phyloP scores from a whole-genome alignment of 495 filamentous ascomycete species.

The Trichoderma virens region DNA sequence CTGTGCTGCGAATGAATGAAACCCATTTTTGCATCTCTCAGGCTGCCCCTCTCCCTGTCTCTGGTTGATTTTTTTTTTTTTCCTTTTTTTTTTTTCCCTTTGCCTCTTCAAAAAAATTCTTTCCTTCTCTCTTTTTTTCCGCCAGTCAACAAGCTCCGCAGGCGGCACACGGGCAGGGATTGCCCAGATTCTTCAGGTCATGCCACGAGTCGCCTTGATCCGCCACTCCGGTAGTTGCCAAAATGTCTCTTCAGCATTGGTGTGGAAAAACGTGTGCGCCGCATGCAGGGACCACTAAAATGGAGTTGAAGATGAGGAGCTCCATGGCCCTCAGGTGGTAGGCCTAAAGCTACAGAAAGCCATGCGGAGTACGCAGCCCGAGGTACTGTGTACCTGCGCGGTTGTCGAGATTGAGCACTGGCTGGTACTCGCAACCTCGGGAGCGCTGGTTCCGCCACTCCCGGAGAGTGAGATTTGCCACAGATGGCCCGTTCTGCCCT shows the following conservation, averaged over 20 bases:
- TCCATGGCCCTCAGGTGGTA: neutral
- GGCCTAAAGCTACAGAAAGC: too few relatives aligned
- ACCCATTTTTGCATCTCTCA: too few relatives aligned
- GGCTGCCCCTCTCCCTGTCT: conserved; percentile 13
- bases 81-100: neutral
- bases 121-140: neutral
- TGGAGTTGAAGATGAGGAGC: neutral
- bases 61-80: neutral
- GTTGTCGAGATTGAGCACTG: neutral
- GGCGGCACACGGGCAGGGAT: too few relatives aligned
- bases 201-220: conserved; percentile 3
- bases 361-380: neutral
- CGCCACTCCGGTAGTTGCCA: neutral
- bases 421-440: neutral
- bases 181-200: neutral
- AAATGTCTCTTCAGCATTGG: neutral
- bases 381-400: neutral
- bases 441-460: neutral
- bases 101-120: neutral
- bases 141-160: too few relatives aligned
- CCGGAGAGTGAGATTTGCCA: neutral
- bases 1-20: too few relatives aligned
- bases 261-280: neutral
- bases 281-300: conserved; percentile 1
- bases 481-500: neutral